Evolutionary conservation across 305 asterid genomes (phyloP).

Genomic region (Plantago coronopus): DNA sequence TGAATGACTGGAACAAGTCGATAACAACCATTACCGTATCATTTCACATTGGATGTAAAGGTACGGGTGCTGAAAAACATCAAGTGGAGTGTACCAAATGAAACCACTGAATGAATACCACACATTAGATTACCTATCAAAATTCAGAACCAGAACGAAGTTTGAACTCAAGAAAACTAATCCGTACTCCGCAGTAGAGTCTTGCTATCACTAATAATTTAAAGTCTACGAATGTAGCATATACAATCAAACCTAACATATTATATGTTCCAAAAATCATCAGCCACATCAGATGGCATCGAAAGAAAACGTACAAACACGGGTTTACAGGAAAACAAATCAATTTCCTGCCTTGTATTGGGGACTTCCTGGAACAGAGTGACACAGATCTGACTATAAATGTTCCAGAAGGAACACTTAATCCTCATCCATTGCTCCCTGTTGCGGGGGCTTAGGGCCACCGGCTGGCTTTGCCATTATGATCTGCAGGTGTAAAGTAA

Average conservation of each 20-base stretch:
- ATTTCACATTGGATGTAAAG: too few species aligned
- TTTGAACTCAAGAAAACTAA: slow-evolving; percentile 4
- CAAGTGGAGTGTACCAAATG: neutral
- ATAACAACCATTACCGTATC: too few species aligned
- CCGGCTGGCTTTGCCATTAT: slow-evolving; percentile 99
- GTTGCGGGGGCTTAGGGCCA: slow-evolving; percentile 53
- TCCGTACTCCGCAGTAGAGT: neutral
- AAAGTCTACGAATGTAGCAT: slow-evolving; percentile 3
- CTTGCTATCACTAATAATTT: neutral
- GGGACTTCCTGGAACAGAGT: slow-evolving; percentile 6
- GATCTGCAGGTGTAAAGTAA: slow-evolving; percentile 44
- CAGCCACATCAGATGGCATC: slow-evolving; percentile 5
- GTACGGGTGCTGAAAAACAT: too few species aligned
- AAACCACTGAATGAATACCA: neutral
- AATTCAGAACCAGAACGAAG: too few species aligned
- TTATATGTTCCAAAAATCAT: slow-evolving; percentile 3
- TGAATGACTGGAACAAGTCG: too few species aligned
- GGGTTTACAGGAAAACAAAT: neutral
- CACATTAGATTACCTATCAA: neutral
- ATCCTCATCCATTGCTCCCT: slow-evolving; percentile 56
- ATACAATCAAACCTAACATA: slow-evolving; percentile 14
- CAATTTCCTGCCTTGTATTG: neutral
- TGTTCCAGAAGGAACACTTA: slow-evolving; percentile 21
- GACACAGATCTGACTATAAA: neutral
- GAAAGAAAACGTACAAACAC: slow-evolving; percentile 2